Percentiles rank a stretch among this genome's conserved stretches.
These are phyloP conservation scores for Nothophytophthora sp. DNA, from an alignment of 352 stramenopile genomes.

Conservation along the genomic window DNA sequence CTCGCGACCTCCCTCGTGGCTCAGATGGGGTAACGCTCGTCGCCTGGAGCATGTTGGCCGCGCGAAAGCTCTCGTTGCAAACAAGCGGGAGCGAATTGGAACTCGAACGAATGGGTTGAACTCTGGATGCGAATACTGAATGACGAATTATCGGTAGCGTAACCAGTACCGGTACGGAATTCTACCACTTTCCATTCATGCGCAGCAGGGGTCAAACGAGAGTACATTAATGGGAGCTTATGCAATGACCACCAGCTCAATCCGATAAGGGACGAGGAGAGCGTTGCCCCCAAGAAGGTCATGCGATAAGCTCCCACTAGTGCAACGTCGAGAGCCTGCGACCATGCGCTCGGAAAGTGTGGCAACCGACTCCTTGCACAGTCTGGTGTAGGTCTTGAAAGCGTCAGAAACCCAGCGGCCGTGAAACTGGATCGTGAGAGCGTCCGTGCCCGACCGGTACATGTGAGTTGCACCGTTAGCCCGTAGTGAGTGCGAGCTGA, in stretches of 20 bases:
- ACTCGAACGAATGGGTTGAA: no score
- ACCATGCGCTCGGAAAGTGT: constrained; percentile 4
- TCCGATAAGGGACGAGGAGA: constrained; percentile 16
- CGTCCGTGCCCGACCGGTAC: constrained; percentile 2
- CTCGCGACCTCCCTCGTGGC: no score
- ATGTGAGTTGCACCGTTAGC: constrained; percentile 2
- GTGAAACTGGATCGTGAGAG: constrained; percentile 10
- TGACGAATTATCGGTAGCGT: no score
- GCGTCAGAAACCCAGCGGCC: constrained; percentile 4
- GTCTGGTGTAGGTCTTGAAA: constrained; percentile 7
- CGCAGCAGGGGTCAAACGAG: constrained; percentile 4
- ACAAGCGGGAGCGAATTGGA: no score
- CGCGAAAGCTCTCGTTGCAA: no score
- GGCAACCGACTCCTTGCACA: constrained; percentile 6
- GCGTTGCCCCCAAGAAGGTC: constrained; percentile 4
- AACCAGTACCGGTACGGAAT: no score
- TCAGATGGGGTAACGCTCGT: no score
- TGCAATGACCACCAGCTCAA: constrained; percentile 6
- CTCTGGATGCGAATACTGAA: no score
- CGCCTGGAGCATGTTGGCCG: no score
- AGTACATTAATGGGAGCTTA: constrained; percentile 9
- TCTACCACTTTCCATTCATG: no score
- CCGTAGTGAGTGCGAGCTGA: constrained; percentile 5
- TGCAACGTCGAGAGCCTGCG: not conserved
- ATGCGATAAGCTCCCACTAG: constrained; percentile 4